Percentiles rank a stretch among this genome's conserved stretches.
These are phyloP conservation scores for Epichloe typhina DNA, from an alignment of 2,329 filamentous ascomycete genomes.

Conservation along the genomic window DNA sequence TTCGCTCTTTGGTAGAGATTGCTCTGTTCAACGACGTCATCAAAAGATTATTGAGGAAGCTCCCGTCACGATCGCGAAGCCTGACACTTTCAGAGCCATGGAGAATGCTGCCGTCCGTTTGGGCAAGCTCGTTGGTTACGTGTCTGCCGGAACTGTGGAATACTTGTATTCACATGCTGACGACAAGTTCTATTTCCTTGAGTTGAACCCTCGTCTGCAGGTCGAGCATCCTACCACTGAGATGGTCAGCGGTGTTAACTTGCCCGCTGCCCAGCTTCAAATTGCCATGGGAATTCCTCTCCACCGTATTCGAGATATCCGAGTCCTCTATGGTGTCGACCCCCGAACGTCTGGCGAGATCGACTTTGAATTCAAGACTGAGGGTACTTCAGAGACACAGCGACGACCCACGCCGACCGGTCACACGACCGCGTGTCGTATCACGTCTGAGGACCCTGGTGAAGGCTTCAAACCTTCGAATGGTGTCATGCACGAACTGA, in stretches of 20 bases:
- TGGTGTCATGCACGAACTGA: slow-evolving; percentile 97
- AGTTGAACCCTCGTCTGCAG: slow-evolving; percentile 96
- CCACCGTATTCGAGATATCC: slow-evolving; percentile 90
- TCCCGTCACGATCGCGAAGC: slow-evolving; percentile 88
- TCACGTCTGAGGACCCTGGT: slow-evolving; percentile 95
- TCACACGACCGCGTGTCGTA: slow-evolving; percentile 95
- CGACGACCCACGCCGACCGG: slow-evolving; percentile 86
- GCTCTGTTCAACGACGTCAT: slow-evolving; percentile 93
- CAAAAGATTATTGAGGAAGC: slow-evolving; percentile 99
- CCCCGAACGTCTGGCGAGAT: slow-evolving; percentile 76
- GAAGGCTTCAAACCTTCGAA: slow-evolving; percentile 99
- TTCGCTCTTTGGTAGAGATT: slow-evolving; percentile 95
- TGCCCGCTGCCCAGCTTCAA: slow-evolving; percentile 94
- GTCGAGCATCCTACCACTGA: slow-evolving; percentile 99
- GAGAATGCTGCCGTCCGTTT: slow-evolving; percentile 92
- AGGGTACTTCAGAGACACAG: slow-evolving; percentile 72
- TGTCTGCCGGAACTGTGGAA: slow-evolving; percentile 96
- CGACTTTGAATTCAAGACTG: slow-evolving; percentile 90
- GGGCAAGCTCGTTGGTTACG: slow-evolving; percentile 89
- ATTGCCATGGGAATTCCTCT: slow-evolving; percentile 97
- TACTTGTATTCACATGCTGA: slow-evolving; percentile 97
- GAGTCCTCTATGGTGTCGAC: slow-evolving; percentile 89
- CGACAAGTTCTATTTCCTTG: slow-evolving; percentile 98
- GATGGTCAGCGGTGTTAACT: slow-evolving; percentile 96
- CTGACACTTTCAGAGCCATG: slow-evolving; percentile 85